Conservation (phyloP, 2,329 filamentous ascomycete genomes). For the Phyllosticta capitalensis region DNA sequence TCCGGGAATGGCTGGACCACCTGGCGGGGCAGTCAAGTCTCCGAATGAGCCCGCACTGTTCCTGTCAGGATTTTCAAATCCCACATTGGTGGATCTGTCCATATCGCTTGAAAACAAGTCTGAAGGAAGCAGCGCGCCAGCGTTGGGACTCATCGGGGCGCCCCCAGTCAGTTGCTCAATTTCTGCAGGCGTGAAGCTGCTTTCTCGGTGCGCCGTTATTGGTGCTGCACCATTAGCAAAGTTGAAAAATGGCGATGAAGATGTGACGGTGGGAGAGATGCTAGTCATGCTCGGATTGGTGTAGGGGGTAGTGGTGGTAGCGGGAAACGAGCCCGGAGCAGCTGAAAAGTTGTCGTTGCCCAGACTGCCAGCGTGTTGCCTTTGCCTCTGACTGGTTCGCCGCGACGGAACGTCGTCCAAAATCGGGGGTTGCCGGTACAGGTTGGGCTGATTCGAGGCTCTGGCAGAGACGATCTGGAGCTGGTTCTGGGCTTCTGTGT, state of each 20-base stretch:
- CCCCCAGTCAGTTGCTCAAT: slow-evolving; percentile 51
- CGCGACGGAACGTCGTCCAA: slow-evolving; percentile 22
- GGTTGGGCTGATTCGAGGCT: slow-evolving; percentile 28
- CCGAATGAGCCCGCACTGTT: slow-evolving; percentile 18
- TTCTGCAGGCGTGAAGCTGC: slow-evolving; percentile 45
- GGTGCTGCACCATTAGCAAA: slow-evolving; percentile 50
- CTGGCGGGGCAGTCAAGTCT: slow-evolving; percentile 16
- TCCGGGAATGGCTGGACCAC: slow-evolving; percentile 29
- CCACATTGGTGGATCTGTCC: slow-evolving; percentile 32
- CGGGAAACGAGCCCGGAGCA: slow-evolving; percentile 23
- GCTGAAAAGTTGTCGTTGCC: slow-evolving; percentile 26
- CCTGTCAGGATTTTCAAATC: slow-evolving; percentile 23
- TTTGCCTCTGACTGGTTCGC: slow-evolving; percentile 32
- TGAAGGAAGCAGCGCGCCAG: slow-evolving; percentile 63
- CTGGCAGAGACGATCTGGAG: slow-evolving; percentile 31
- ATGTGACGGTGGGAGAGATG: slow-evolving; percentile 44
- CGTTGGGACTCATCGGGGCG: slow-evolving; percentile 68
- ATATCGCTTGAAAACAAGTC: slow-evolving; percentile 56
- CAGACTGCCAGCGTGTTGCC: slow-evolving; percentile 18
- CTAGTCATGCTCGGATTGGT: slow-evolving; percentile 35
- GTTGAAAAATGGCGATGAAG: slow-evolving; percentile 44
- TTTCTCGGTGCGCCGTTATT: slow-evolving; percentile 13
- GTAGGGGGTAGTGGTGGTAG: slow-evolving; percentile 29
- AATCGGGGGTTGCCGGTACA: slow-evolving; percentile 21
- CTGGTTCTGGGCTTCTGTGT: slow-evolving; percentile 32